These are phyloP conservation scores for Fusarium bulbicola DNA, from an alignment of 2,329 filamentous ascomycete genomes.

Conservation along the genomic window DNA sequence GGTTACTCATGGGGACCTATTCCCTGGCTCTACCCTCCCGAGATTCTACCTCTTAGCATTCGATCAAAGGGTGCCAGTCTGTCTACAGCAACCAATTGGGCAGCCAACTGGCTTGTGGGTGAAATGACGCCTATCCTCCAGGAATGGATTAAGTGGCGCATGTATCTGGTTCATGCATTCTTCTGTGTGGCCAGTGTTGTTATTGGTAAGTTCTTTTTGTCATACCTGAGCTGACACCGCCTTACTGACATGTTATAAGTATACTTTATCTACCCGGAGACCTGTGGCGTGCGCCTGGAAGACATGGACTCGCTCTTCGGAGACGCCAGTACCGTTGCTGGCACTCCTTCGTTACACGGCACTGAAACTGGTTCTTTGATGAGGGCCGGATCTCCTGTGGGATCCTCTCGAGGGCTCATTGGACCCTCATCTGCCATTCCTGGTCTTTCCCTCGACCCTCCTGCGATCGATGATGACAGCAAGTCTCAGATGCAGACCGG, in stretches of 20 bases:
- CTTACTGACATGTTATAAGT: conserved; percentile 64
- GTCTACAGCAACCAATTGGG: conserved; percentile 97
- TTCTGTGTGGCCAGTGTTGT: conserved; percentile 97
- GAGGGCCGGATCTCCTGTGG: conserved; percentile 75
- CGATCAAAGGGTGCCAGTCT: conserved; percentile 96
- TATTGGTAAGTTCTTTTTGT: conserved; percentile 76
- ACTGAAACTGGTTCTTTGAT: conserved; percentile 87
- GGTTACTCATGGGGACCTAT: conserved; percentile 96
- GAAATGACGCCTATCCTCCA: conserved; percentile 95
- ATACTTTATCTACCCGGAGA: conserved; percentile 97
- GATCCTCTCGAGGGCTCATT: conserved; percentile 72
- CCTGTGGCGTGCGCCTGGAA: conserved; percentile 91
- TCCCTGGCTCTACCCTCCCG: conserved; percentile 98
- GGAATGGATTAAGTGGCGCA: conserved; percentile 89
- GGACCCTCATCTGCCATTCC: conserved; percentile 77
- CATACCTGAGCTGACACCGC: conserved; percentile 27
- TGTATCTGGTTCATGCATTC: conserved; percentile 95
- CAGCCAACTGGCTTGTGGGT: conserved; percentile 97
- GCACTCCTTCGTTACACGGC: conserved; percentile 78
- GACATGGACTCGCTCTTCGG: conserved; percentile 97
- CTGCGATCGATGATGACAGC: conserved; percentile 63
- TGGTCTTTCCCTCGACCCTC: conserved; percentile 82
- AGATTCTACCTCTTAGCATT: conserved; percentile 96
- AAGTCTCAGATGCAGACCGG: conserved; percentile 53
- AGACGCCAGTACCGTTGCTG: conserved; percentile 84